These are phyloP conservation scores for Trichosporon ovoides DNA, from an alignment of 1,284 basidiomycete species.

Conservation along the genomic window DNA sequence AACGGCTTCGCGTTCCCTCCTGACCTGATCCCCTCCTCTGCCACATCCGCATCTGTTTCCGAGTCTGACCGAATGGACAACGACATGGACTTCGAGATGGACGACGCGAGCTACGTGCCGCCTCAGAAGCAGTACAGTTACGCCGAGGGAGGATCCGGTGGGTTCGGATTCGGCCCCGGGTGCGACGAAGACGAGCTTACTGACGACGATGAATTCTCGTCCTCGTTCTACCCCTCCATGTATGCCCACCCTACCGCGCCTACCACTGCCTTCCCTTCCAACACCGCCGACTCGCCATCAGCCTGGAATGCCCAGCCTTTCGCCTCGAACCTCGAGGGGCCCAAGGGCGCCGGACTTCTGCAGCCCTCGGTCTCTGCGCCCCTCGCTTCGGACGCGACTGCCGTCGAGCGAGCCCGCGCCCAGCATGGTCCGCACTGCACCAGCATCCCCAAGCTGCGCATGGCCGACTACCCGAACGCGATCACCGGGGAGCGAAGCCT, in stretches of 20 bases:
- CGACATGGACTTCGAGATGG: conserved; percentile 37
- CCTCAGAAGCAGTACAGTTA: conserved; percentile 21
- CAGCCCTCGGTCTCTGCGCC: conserved; percentile 32
- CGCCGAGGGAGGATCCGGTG: conserved; percentile 33
- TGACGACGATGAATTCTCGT: conserved; percentile 22
- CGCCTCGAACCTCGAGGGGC: conserved; percentile 35
- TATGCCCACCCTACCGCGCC: neutral
- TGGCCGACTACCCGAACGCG: conserved; percentile 43
- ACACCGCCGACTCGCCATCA: conserved; percentile 21
- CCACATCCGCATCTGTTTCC: conserved; percentile 15
- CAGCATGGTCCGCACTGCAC: conserved; percentile 44
- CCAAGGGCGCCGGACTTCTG: conserved; percentile 30
- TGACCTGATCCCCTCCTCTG: conserved; percentile 35
- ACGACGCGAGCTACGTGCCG: conserved; percentile 17
- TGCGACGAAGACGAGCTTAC: conserved; percentile 43
- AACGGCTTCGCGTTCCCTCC: conserved; percentile 24
- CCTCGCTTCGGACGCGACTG: conserved; percentile 25
- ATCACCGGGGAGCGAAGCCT: conserved; percentile 39
- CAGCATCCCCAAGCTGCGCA: conserved; percentile 42
- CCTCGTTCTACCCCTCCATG: conserved; percentile 8
- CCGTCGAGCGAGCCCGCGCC: conserved; percentile 37
- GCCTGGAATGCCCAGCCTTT: conserved; percentile 38
- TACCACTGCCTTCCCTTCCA: neutral
- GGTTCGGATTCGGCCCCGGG: conserved; percentile 45
- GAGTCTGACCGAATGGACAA: conserved; percentile 34